Evolutionary conservation across 2,329 filamentous ascomycete species (phyloP).

Genomic region (Botrytis aclada): DNA sequence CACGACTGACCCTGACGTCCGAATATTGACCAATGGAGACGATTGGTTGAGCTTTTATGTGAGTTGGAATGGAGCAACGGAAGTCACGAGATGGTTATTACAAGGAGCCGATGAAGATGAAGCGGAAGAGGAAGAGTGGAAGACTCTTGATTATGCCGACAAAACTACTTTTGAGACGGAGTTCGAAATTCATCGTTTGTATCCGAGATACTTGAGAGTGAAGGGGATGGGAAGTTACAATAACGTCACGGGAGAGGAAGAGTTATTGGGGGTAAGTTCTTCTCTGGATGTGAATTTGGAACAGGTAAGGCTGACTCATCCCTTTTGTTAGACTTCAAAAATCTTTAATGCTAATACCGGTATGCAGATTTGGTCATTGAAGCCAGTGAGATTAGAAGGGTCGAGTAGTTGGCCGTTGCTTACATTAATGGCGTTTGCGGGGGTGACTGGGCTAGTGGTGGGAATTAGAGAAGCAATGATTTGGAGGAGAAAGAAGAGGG

Average conservation of each 20-base stretch:
- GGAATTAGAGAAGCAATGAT: conserved; percentile 12
- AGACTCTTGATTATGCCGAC: conserved; percentile 10
- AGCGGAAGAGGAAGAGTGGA: conserved; percentile 7
- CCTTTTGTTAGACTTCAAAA: conserved; percentile 1
- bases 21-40: conserved; percentile 36
- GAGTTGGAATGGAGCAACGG: conserved; percentile 53
- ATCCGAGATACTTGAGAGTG: conserved; percentile 14
- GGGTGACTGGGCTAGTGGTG: conserved; percentile 5
- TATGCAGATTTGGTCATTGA: conserved; percentile 16
- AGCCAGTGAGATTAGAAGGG: conserved; percentile 8
- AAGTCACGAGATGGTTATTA: conserved; percentile 44
- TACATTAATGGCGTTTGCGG: conserved; percentile 3
- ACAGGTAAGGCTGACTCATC: conserved; percentile 13
- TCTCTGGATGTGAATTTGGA: conserved; percentile 13
- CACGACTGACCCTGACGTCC: conserved; percentile 39
- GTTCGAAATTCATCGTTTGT: conserved; percentile 1
- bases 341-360: conserved; percentile 14
- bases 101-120: conserved; percentile 11
- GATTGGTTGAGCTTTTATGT: conserved; percentile 46
- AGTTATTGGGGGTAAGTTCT: conserved; percentile 15
- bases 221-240: conserved; percentile 2
- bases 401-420: conserved; percentile 11
- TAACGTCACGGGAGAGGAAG: neutral
- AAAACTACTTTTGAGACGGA: conserved; percentile 16
- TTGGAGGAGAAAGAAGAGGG: conserved; percentile 10